Evolutionary conservation across 208 protist genomes (phyloP), one percentile per base, ranked within the genome.

Genomic region (Trypanosoma cruzi): DNA sequence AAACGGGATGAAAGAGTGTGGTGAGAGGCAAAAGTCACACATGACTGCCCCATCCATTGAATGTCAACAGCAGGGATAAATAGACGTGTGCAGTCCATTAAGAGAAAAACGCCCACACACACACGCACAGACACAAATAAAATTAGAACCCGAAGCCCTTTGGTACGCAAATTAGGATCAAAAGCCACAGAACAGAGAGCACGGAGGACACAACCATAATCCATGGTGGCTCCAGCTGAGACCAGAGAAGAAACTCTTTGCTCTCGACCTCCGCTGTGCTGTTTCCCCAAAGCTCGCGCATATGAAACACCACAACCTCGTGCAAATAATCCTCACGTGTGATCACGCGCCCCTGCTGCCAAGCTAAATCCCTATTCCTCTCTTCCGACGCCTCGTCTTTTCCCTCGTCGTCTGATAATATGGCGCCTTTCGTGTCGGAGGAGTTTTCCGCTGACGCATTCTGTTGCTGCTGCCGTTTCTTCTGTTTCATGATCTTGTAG

Each of bases 251-350:
- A 8, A 13, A 31, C 6, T 11, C 56, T 26, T 4, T 7, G n/a
- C 0, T 31, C 36, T 62, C 52, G 7, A 62, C 16, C 18, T 49
- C 34, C 18, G 31, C 16, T 11, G 64, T 46, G 53, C 36, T 48
- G 36, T 72, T 57, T 56, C 72, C 72, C 50, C 36, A 72, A 32
- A 72, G n/a, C 49, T 77, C 60, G 29, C 40, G 4, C 32, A 72
- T 10, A 34, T 77, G 72, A 55, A 72, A 71, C 32, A 13, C 44
- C 46, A 77, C 37, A n/a, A 67, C 40, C 24, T 49, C 32, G n/a
- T 52, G 63, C 22, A 77, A 34, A 29, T 58, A n/a, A 49, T 57
- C 32, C 8, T 68, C 37, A 22, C 64, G 18, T 52, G 63, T 49
- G 22, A 71, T 34, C 8, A 73, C 44, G 22, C 32, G 40, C 24